phyloP scores from a whole-genome alignment of 305 asterid genomes.

The Fraxinus floribunda region DNA sequence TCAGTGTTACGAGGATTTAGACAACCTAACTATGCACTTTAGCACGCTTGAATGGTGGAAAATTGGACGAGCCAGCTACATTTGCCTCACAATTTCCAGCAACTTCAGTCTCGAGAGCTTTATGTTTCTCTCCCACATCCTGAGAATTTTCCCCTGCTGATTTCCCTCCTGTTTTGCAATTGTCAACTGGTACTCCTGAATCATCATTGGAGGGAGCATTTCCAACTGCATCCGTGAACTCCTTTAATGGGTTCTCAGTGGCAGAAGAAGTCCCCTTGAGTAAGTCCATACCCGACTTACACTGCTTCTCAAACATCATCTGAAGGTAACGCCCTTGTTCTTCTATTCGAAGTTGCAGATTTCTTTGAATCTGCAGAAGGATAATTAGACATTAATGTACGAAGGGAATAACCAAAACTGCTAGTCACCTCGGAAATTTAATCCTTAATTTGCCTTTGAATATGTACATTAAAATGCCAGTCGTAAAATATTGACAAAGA shows the following conservation, averaged over 20 bases:
- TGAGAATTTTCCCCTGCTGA: slow-evolving; percentile 23
- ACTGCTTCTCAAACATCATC: slow-evolving; percentile 65
- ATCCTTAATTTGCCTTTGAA: neutral
- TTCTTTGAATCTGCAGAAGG: slow-evolving; percentile 59
- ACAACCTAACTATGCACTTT: slow-evolving; percentile 42
- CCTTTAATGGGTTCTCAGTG: slow-evolving; percentile 41
- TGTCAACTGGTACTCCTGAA: slow-evolving; percentile 32
- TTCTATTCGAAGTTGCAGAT: slow-evolving; percentile 64
- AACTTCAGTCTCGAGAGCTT: slow-evolving; percentile 29
- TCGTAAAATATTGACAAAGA: neutral
- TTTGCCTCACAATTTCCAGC: slow-evolving; percentile 30
- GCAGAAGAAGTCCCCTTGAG: slow-evolving; percentile 52
- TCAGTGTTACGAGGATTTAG: slow-evolving; percentile 21
- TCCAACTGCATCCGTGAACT: slow-evolving; percentile 32
- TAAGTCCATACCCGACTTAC: slow-evolving; percentile 47
- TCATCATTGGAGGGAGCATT: slow-evolving; percentile 37
- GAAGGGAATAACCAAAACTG: neutral
- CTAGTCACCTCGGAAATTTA: neutral
- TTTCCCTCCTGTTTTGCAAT: slow-evolving; percentile 25
- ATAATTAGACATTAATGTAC: neutral
- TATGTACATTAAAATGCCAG: neutral
- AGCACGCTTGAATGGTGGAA: slow-evolving; percentile 67
- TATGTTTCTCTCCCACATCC: slow-evolving; percentile 35
- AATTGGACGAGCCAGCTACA: slow-evolving; percentile 29
- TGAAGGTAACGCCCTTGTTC: slow-evolving; percentile 62